A percentile compares a stretch with the other conserved stretches of the same genome.
Evolutionary conservation across 1,284 basidiomycete species (phyloP).

Genomic region (Naganishia liquefaciens): DNA sequence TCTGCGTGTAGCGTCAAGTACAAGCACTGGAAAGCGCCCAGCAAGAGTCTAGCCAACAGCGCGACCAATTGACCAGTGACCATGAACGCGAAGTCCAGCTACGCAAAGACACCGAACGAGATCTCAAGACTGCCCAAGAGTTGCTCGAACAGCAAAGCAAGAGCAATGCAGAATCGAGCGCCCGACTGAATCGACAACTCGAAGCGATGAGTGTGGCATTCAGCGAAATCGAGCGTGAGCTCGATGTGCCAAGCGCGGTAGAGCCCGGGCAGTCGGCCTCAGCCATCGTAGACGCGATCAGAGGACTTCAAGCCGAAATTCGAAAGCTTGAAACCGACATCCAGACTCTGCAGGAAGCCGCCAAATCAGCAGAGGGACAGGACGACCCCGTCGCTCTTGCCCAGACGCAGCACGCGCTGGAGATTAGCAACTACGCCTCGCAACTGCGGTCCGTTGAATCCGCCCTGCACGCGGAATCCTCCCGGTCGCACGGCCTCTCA

Average conservation of each 20-base stretch:
- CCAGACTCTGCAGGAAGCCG: conserved; percentile 7
- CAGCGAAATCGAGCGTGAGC: conserved; percentile 12
- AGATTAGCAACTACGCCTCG: conserved; percentile 73
- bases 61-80: conserved; percentile 12
- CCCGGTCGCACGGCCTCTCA: conserved; percentile 68
- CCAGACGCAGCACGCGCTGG: conserved; percentile 71
- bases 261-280: not conserved
- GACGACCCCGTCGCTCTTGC: conserved; percentile 52
- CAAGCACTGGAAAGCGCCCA: conserved; percentile 7
- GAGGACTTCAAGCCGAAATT: conserved; percentile 11
- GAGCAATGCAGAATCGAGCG: conserved; percentile 11
- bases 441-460: conserved; percentile 73
- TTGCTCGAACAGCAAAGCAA: conserved; percentile 20
- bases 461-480: conserved; percentile 69
- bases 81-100: conserved; percentile 13
- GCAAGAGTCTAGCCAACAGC: not conserved
- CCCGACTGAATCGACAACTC: conserved; percentile 5
- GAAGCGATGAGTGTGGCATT: conserved; percentile 1
- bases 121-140: conserved; percentile 11
- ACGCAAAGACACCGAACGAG: conserved; percentile 19
- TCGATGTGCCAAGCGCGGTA: not conserved
- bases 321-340: conserved; percentile 1
- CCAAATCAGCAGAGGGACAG: conserved; percentile 17
- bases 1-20: conserved; percentile 7
- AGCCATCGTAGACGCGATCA: conserved; percentile 4